Evolutionary conservation across 1,284 basidiomycete genomes (phyloP), one percentile per base, ranked within the genome.

Genomic region (Coriolopsis trogii): DNA sequence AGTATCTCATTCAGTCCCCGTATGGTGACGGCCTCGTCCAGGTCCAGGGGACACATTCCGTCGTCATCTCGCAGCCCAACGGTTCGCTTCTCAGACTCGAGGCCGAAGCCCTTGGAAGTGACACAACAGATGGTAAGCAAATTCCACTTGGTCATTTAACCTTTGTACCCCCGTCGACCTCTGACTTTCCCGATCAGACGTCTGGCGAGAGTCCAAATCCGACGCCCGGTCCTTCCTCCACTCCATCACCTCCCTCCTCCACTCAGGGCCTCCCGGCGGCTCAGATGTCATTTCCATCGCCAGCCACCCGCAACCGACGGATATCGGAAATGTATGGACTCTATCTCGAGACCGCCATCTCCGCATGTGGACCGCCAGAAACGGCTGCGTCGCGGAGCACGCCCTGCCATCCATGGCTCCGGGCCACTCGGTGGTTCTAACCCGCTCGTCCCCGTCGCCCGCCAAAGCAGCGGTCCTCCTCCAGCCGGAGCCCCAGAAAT

Each of bases 301-400:
- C 4, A 82, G 82, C 42, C 78, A 84, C 65, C 81, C 84, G 26
- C 84, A 83, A 69, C 87, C 89, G 13, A 87, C 86, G 33, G 84
- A 91, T 62, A 75, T 87, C 51, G 79, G 78, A 10, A 77, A 89
- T 55, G 71, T 88, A 18, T 95, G 92, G 81, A 88, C 93, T 1
- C 78, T 97, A 41, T 93, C 93, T n/a, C 79, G 93, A 50, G 93
- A 97, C 72, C 81, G 88, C 49, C 88, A 87, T 47, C 75, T 97
- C 38, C 81, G 93, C 41, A 77, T 91, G 36, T 98, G 94, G 93
- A 86, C 84, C 56, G 75, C 81, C 34, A 81, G 83, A 62, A 76
- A 81, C 43, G 86, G 87, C 24, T 90, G 88, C 65, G 76, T 87
- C 21, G 77, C 82, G 28, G 81, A 80, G 23, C 84, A 80, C 63